These are phyloP conservation scores for Candida parachauliodes DNA, from an alignment of 805 yeast genomes.

Conservation along the genomic window DNA sequence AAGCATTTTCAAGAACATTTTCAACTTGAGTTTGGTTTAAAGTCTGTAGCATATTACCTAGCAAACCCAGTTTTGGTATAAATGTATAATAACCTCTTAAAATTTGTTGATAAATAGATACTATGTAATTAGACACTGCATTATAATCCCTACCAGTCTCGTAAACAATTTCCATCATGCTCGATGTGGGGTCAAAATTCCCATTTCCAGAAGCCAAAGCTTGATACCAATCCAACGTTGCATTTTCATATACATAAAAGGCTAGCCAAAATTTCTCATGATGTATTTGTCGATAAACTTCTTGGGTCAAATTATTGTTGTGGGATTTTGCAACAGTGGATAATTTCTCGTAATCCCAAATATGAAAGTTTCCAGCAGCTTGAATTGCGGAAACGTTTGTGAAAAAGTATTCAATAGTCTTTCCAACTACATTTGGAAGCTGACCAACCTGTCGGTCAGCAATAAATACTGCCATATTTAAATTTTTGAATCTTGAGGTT, in stretches of 20 bases:
- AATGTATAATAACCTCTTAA: constrained; percentile 14
- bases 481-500: constrained; percentile 15
- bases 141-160: constrained; percentile 34
- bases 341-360: constrained; percentile 19
- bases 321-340: constrained; percentile 16
- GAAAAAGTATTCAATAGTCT: constrained; percentile 19
- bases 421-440: constrained; percentile 23
- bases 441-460: constrained; percentile 22
- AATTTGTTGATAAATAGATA: constrained; percentile 15
- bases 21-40: constrained; percentile 9
- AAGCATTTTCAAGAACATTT: constrained; percentile 14
- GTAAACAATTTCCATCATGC: constrained; percentile 22
- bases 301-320: constrained; percentile 21
- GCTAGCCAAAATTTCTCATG: constrained; percentile 30
- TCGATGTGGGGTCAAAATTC: constrained; percentile 16
- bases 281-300: constrained; percentile 26
- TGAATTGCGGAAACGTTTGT: constrained; percentile 17
- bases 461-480: constrained; percentile 23
- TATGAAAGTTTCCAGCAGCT: constrained; percentile 20
- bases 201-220: constrained; percentile 16
- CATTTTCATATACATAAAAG: constrained; percentile 25
- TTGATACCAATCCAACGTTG: constrained; percentile 21
- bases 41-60: constrained; percentile 13
- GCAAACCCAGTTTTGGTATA: constrained; percentile 18
- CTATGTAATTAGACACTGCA: constrained; percentile 22